Conservation (phyloP, 2,329 filamentous ascomycete genomes). For the Penicillium sp. region DNA sequence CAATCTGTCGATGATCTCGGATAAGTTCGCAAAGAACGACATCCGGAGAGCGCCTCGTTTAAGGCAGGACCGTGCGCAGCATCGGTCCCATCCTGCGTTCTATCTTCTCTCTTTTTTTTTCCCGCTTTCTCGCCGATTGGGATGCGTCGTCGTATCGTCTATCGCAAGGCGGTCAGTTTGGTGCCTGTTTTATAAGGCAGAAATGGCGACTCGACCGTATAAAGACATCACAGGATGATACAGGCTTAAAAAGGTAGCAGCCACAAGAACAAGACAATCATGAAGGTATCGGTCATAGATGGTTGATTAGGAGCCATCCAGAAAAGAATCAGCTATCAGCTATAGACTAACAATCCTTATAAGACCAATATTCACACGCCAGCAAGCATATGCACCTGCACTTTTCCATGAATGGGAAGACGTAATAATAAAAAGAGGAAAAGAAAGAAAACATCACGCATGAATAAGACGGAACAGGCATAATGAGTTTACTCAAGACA, state of each 20-base stretch:
- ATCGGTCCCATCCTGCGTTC: constrained; percentile 10
- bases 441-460: constrained; percentile 19
- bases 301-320: constrained; percentile 12
- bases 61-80: constrained; percentile 7
- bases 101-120: neutral
- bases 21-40: constrained; percentile 17
- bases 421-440: constrained; percentile 3
- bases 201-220: neutral
- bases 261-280: neutral
- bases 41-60: constrained; percentile 11
- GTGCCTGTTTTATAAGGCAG: constrained; percentile 8
- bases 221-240: neutral
- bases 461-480: constrained; percentile 21
- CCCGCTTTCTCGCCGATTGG: neutral
- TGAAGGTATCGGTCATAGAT: constrained; percentile 1
- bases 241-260: neutral
- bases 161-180: constrained; percentile 17
- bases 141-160: constrained; percentile 2
- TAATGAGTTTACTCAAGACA: constrained; percentile 29
- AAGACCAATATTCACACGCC: constrained; percentile 7
- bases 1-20: constrained; percentile 15
- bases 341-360: constrained; percentile 2
- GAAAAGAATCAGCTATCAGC: constrained; percentile 5
- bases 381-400: constrained; percentile 16
- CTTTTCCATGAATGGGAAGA: constrained; percentile 12